Evolutionary conservation across 768 basidiomycete genomes (phyloP).

Genomic region (Collybia sp.): DNA sequence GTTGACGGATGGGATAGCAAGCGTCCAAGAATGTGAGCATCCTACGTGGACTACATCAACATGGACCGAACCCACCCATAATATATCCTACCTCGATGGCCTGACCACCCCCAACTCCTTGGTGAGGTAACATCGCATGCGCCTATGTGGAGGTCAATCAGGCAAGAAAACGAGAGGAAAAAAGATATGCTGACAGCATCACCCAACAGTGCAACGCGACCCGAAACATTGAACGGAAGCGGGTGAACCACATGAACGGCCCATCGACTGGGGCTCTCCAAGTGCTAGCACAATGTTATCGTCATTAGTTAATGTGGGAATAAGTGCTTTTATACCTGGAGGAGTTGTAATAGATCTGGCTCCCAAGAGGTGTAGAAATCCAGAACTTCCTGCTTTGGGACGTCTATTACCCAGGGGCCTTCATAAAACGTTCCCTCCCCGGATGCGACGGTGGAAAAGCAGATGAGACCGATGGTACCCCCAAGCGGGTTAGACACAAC

Average conservation of each 20-base stretch:
- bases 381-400: slow-evolving; percentile 10
- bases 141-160: slow-evolving; percentile 6
- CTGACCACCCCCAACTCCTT: slow-evolving; percentile 20
- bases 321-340: slow-evolving; percentile 6
- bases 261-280: slow-evolving; percentile 27
- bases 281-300: slow-evolving; percentile 11
- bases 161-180: not conserved
- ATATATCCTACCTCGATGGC: slow-evolving; percentile 13
- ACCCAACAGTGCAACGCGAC: slow-evolving; percentile 4
- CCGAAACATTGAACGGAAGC: slow-evolving; percentile 19
- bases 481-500: slow-evolving; percentile 20
- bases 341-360: slow-evolving; percentile 12
- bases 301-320: not conserved
- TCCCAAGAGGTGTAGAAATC: slow-evolving; percentile 14
- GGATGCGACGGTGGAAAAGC: slow-evolving; percentile 13
- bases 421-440: slow-evolving; percentile 12
- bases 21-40: slow-evolving; percentile 17
- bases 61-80: not conserved
- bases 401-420: slow-evolving; percentile 13
- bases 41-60: slow-evolving; percentile 4
- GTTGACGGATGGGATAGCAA: slow-evolving; percentile 11
- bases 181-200: no score
- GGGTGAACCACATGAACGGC: slow-evolving; percentile 30
- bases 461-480: slow-evolving; percentile 12
- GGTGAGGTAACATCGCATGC: slow-evolving; percentile 20